Percentiles rank a stretch among this genome's conserved stretches.
Conservation (phyloP, 805 yeast species). For the Monosporozyma servazzii region DNA sequence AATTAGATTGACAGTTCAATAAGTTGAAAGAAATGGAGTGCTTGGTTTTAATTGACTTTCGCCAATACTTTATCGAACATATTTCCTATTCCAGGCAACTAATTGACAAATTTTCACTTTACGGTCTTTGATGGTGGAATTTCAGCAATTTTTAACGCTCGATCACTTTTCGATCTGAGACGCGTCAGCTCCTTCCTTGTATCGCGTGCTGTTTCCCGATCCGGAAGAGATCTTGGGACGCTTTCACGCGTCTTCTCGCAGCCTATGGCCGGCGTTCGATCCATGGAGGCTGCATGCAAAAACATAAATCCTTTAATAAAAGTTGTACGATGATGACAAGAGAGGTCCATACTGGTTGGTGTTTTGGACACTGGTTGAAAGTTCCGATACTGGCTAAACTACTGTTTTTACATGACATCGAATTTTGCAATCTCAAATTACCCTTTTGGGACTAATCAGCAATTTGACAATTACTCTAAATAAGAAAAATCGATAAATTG, state of each 20-base stretch:
- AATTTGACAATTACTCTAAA: neutral
- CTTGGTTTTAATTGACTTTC: neutral
- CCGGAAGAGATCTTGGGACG: too few species aligned
- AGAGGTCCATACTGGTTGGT: too few species aligned
- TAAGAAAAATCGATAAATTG: neutral
- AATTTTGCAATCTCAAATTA: neutral
- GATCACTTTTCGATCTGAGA: neutral
- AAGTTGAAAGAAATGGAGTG: neutral
- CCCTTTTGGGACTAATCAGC: neutral
- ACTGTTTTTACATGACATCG: too few species aligned
- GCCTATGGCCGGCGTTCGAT: neutral
- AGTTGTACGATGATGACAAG: too few species aligned
- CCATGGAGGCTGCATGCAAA: neutral
- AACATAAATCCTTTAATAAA: too few species aligned
- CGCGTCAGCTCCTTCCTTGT: neutral
- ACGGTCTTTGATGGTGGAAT: neutral
- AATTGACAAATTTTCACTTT: conserved; percentile 1
- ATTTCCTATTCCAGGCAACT: conserved; percentile 1
- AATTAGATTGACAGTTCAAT: neutral
- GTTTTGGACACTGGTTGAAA: too few species aligned
- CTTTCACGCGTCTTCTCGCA: too few species aligned
- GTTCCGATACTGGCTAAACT: too few species aligned
- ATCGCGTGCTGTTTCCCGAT: too few species aligned
- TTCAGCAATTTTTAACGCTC: neutral
- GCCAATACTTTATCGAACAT: neutral